Base-by-base conservation (phyloP, 139 green algal genomes). In the Pseudopediastrum boryanum region DNA sequence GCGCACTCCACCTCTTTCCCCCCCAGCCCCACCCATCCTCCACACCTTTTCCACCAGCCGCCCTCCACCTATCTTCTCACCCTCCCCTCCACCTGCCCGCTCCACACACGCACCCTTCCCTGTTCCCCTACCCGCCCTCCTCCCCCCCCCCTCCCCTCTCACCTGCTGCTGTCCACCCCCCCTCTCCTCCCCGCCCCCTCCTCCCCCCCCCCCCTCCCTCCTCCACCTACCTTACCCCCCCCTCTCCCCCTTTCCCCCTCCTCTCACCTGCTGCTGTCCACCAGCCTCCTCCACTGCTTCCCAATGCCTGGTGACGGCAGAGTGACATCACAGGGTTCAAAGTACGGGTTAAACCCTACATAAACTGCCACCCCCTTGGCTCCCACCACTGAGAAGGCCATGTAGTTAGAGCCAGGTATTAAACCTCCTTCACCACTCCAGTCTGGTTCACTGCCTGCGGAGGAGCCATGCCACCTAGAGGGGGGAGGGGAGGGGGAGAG, bases 311-410 rank as follows among this genome's bases (percentile, higher is more conserved):
- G 65, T 25, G 31, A 16, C 4, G 87, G 87, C 65, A 90, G 72
- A 8, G 43, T 35, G 0, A 48, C 79, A 3, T 42, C 31, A 16
- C 85, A 71, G 44, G 65, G 23, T 29, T 80, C 50, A 6, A 56
- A 59, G 52, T 86, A 62, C 1, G 82, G 75, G 78, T 90, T 91
- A 51, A 91, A 72, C 25, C 75, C 87, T 3, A 89, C 44, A 41
- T 90, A 91, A 10, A 90, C 35, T 0, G 68, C 74, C 68, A 71
- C 21, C 62, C 61, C 19, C 76, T 83, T 23, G 42, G 25, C 66
- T 13, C 46, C 63, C 41, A 33, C 33, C 21, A 66, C 63, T 27
- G 63, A 73, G 42, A 90, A 89, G 2, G 80, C 85, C 2, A 90
- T 50, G 52, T 79, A 89, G 73, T 82, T 88, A n/a, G 66, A 42